Conservation (phyloP, 495 filamentous ascomycete genomes). For the Bryoglossum gracile region DNA sequence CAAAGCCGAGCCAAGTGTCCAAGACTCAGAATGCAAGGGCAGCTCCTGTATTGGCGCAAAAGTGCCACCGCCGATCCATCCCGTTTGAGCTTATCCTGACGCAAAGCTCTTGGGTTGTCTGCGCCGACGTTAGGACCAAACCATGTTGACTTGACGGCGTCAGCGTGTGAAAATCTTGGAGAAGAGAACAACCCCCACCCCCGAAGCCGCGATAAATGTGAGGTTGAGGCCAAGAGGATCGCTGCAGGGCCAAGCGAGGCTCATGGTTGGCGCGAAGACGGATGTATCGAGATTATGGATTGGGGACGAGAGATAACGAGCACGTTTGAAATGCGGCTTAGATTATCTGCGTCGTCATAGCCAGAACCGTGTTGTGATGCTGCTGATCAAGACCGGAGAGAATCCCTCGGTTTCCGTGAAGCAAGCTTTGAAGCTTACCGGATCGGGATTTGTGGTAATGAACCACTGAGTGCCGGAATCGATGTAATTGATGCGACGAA, state of each 20-base stretch:
- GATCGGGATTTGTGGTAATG: no score
- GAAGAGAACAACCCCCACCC: background rate
- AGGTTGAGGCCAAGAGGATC: slow-evolving; percentile 14
- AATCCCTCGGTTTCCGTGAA: no score
- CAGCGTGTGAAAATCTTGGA: slow-evolving; percentile 1
- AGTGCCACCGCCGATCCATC: slow-evolving; percentile 10
- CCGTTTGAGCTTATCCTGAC: slow-evolving; percentile 10
- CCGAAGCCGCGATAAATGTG: background rate
- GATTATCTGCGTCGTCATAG: slow-evolving; percentile 16
- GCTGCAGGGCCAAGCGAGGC: slow-evolving; percentile 10
- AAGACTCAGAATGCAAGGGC: background rate
- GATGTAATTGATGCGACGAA: no score
- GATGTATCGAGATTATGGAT: background rate
- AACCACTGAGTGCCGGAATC: no score
- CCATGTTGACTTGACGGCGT: background rate
- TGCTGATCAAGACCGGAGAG: background rate
- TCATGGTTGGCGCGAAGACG: slow-evolving; percentile 10
- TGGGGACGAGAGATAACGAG: background rate
- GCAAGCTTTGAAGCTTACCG: background rate
- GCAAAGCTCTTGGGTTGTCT: slow-evolving; percentile 1
- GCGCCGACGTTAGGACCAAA: background rate
- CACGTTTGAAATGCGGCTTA: slow-evolving; percentile 12
- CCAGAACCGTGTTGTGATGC: background rate
- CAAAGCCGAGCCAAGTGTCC: background rate
- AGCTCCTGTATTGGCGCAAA: background rate